Conservation (phyloP, 108 stramenopile species). For the Skeletonema costatum region DNA sequence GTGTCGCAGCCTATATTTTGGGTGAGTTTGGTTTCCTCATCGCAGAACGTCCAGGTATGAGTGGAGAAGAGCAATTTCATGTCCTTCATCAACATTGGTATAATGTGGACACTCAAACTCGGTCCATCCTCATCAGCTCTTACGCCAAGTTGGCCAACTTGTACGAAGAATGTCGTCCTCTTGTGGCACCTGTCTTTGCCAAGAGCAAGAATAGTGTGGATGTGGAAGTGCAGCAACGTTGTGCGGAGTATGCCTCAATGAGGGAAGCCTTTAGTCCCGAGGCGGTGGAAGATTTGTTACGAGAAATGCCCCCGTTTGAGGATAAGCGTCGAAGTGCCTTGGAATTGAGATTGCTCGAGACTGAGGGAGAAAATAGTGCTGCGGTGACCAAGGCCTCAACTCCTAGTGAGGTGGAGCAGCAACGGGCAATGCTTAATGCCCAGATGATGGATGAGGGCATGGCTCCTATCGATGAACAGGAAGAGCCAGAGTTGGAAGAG, state of each 20-base stretch:
- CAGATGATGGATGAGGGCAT: slow-evolving; percentile 40
- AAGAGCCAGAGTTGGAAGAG: slow-evolving; percentile 39
- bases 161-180: slow-evolving; percentile 92
- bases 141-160: slow-evolving; percentile 96
- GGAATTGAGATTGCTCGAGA: slow-evolving; percentile 80
- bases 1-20: slow-evolving; percentile 93
- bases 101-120: slow-evolving; percentile 66
- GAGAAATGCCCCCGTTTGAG: slow-evolving; percentile 96
- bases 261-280: slow-evolving; percentile 85
- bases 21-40: slow-evolving; percentile 98
- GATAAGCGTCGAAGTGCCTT: slow-evolving; percentile 82
- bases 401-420: slow-evolving; percentile 81
- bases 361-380: slow-evolving; percentile 85
- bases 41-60: slow-evolving; percentile 91
- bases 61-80: slow-evolving; percentile 92
- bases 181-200: slow-evolving; percentile 88
- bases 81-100: slow-evolving; percentile 96
- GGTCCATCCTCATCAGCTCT: slow-evolving; percentile 89
- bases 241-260: slow-evolving; percentile 89
- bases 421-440: slow-evolving; percentile 71
- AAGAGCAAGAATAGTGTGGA: slow-evolving; percentile 85
- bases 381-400: slow-evolving; percentile 82
- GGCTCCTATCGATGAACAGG: slow-evolving; percentile 53
- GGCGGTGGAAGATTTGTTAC: slow-evolving; percentile 87
- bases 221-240: slow-evolving; percentile 93